These are phyloP conservation scores for Aspergillus pseudotamarii DNA, from an alignment of 2,329 filamentous ascomycete genomes.

Conservation along the genomic window DNA sequence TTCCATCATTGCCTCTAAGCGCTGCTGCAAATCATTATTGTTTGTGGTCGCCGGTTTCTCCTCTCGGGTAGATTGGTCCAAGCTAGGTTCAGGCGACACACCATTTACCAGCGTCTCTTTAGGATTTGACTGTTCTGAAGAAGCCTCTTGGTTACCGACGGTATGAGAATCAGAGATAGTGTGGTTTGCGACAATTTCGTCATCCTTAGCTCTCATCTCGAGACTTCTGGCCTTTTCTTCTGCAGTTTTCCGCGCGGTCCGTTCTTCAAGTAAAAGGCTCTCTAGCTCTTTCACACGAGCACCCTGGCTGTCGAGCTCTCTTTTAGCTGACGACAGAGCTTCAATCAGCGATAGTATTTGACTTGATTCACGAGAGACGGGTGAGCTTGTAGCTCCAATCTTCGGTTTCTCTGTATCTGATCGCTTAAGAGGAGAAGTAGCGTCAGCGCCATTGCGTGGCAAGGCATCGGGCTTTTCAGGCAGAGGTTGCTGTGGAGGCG, in stretches of 20 bases:
- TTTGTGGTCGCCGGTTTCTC: conserved; percentile 31
- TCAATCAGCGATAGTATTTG: conserved; percentile 86
- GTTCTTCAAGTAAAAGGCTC: conserved; percentile 74
- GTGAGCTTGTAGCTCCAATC: conserved; percentile 45
- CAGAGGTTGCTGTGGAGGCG: conserved; percentile 87
- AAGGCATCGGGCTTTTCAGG: conserved; percentile 84
- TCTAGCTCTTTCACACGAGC: conserved; percentile 81
- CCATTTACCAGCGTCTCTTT: conserved; percentile 17
- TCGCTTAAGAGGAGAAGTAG: conserved; percentile 66
- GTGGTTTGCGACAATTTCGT: conserved; percentile 16
- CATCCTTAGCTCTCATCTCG: conserved; percentile 57
- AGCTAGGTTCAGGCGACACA: conserved; percentile 11
- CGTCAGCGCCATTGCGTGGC: conserved; percentile 48
- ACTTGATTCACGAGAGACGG: conserved; percentile 59
- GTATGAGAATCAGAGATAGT: conserved; percentile 5
- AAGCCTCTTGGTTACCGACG: neutral
- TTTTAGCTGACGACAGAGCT: conserved; percentile 78
- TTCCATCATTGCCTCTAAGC: conserved; percentile 73
- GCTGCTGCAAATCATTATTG: conserved; percentile 62
- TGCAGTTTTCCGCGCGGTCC: conserved; percentile 77
- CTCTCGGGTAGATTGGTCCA: conserved; percentile 37
- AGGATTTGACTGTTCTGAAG: conserved; percentile 11
- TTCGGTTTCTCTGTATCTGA: conserved; percentile 75
- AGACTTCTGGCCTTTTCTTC: conserved; percentile 78
- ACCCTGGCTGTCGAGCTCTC: conserved; percentile 82